Evolutionary conservation across 129 eudicot species (phyloP).

Genomic region (Deinandra increscens): DNA sequence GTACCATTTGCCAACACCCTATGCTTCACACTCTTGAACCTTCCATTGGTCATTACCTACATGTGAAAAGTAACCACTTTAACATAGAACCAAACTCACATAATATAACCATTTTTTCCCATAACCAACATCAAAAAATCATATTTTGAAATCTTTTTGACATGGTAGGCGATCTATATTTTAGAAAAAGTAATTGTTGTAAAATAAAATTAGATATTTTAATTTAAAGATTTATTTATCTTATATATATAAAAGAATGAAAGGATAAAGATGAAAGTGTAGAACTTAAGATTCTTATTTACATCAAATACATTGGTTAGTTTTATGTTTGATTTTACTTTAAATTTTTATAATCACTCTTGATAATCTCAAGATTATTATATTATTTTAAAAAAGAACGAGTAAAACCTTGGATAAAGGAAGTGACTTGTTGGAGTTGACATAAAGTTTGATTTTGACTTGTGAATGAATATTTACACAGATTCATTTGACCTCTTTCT

Average conservation of each 20-base stretch:
- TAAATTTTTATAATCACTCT: not conserved
- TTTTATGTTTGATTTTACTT: no score
- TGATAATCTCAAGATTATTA: not conserved
- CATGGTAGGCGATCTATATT: not conserved
- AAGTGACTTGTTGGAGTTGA: slow-evolving; percentile 26
- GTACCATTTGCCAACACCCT: slow-evolving; percentile 75
- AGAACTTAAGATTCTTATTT: no score
- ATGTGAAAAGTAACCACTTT: slow-evolving; percentile 14
- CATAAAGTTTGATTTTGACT: slow-evolving; percentile 42
- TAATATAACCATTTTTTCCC: not conserved
- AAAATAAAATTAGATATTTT: no score
- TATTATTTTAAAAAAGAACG: slow-evolving; percentile 16
- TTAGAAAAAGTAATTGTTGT: not conserved
- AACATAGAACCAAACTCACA: slow-evolving; percentile 3
- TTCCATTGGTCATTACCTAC: slow-evolving; percentile 94
- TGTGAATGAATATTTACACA: slow-evolving; percentile 26
- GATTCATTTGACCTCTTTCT: slow-evolving; percentile 26
- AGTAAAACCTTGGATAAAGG: not conserved
- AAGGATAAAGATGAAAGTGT: no score
- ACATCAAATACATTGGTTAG: no score
- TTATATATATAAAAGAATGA: no score
- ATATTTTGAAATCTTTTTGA: slow-evolving; percentile 11
- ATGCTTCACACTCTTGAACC: slow-evolving; percentile 83
- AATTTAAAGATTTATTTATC: no score
- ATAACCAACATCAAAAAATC: not conserved